Evolutionary conservation across 2,329 filamentous ascomycete genomes (phyloP), one percentile per base, ranked within the genome.

Genomic region (Mycosphaerella arachidis): DNA sequence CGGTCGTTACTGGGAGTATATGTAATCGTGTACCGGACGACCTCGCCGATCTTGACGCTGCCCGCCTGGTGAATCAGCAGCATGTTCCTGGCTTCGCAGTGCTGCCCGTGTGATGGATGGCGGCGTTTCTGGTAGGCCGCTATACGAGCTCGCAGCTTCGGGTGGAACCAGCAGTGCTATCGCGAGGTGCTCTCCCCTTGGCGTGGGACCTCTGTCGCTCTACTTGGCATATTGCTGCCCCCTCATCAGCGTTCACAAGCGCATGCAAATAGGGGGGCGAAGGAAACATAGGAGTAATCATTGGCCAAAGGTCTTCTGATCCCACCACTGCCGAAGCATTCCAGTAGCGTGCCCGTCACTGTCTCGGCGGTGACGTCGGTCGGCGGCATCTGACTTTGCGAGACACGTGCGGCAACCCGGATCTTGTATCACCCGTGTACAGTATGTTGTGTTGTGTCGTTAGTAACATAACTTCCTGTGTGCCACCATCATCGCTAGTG

Each of bases 21-120:
- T 53, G 92, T 97, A 66, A 97, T 80, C 8, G 90, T 96, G 68
- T 88, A 89, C 78, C 94, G 89, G 64, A 97, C 86, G 43, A 97
- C 88, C 78, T 97, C 92, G 73, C 94, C 94, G 66, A 97, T 90
- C 76, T 93, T 96, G 74, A 97, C 89, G 78, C 84, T 91, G 71
- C 94, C 94, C 65, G 88, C 83, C 78, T 97, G 94, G 77, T 97
- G 90, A 62, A 96, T 80, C 73, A 97, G 86, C 66, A 97, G 82
- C 94, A 97, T 97, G 33, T 48, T 60, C 13, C 48, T 37, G 16
- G 13, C 10, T 3, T 29, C 18, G 20, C 12, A n/a, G 24, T 20
- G 24, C 56, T 31, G 50, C 35, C 37, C 35, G 56, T 31, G 45
- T 29, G 18, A 50, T 50, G 12, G 48, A 24, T 31, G 29, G 18